phyloP scores from a whole-genome alignment of 163 green algal species.

The Scenedesmus sp. region DNA sequence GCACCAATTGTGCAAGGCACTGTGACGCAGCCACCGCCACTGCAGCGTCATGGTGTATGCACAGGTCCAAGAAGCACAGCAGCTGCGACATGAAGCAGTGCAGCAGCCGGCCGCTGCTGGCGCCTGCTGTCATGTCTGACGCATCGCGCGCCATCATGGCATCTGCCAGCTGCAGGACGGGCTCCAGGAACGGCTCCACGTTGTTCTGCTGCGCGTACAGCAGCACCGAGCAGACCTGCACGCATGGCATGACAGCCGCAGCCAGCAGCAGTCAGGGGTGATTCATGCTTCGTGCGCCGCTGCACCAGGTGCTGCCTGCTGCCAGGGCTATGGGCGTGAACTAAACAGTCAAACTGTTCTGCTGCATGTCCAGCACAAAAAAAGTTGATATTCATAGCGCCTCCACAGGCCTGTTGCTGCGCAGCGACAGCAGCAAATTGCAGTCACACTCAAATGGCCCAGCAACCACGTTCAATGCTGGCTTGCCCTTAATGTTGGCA shows the following conservation, averaged over 20 bases:
- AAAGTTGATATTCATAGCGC: too few species aligned
- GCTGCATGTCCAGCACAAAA: too few species aligned
- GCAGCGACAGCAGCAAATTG: too few species aligned
- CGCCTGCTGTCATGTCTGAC: conserved; percentile 53
- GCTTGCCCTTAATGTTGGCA: neutral
- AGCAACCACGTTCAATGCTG: too few species aligned
- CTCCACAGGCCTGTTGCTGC: too few species aligned
- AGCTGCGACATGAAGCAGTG: conserved; percentile 60
- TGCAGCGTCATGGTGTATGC: conserved; percentile 61
- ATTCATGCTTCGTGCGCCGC: too few species aligned
- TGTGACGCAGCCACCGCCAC: conserved; percentile 62
- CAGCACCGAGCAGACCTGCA: conserved; percentile 83
- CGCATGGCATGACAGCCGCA: neutral
- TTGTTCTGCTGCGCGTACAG: conserved; percentile 88
- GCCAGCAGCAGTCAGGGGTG: neutral
- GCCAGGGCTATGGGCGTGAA: too few species aligned
- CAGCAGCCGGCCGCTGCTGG: conserved; percentile 58
- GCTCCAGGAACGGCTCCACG: conserved; percentile 92
- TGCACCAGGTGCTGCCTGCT: too few species aligned
- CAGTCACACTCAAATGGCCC: too few species aligned
- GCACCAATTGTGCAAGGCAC: conserved; percentile 61
- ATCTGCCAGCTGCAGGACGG: conserved; percentile 81
- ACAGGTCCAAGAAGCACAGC: conserved; percentile 67
- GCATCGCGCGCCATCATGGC: conserved; percentile 67
- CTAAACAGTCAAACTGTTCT: too few species aligned